These are phyloP conservation scores for Physcomitrium patens DNA, from an alignment of 225 moss, liverwort and hornwort species.

Conservation along the genomic window DNA sequence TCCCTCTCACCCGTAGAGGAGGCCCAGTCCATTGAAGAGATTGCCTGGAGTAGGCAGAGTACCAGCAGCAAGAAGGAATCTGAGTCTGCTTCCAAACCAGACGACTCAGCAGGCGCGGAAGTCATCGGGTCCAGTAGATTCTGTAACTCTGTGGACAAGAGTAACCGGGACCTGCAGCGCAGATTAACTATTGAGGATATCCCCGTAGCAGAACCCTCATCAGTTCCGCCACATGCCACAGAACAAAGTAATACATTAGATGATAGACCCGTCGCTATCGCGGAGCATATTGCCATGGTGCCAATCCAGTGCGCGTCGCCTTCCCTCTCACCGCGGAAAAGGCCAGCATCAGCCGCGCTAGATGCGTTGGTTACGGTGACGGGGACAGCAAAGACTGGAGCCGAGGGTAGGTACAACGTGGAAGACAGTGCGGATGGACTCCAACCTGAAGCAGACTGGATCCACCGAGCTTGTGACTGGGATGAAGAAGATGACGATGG, in stretches of 20 bases:
- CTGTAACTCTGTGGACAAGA: neutral
- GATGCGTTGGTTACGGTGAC: slow-evolving; percentile 39
- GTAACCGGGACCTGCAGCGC: slow-evolving; percentile 35
- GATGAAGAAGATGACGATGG: slow-evolving; percentile 45
- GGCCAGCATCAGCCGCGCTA: slow-evolving; percentile 32
- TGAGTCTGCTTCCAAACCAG: slow-evolving; percentile 14
- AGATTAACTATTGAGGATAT: slow-evolving; percentile 37
- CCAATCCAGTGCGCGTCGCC: slow-evolving; percentile 59
- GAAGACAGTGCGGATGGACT: slow-evolving; percentile 36
- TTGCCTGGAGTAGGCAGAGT: slow-evolving; percentile 55
- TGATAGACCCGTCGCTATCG: slow-evolving; percentile 29
- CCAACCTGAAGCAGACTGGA: slow-evolving; percentile 32
- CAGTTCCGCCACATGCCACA: neutral
- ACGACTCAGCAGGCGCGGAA: slow-evolving; percentile 1
- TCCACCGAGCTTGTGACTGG: slow-evolving; percentile 37
- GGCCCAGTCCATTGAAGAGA: slow-evolving; percentile 55
- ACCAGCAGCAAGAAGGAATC: slow-evolving; percentile 27
- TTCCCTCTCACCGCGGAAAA: slow-evolving; percentile 39
- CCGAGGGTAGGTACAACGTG: slow-evolving; percentile 28
- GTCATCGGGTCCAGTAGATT: slow-evolving; percentile 10
- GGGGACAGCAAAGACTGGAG: slow-evolving; percentile 16
- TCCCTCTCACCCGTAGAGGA: slow-evolving; percentile 61
- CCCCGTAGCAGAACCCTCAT: slow-evolving; percentile 29
- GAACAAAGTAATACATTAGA: slow-evolving; percentile 5
- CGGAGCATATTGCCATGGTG: slow-evolving; percentile 46